A percentile compares a stretch with the other conserved stretches of the same genome.
Conservation (phyloP, 2,329 filamentous ascomycete species). For the Harringtonia lauricola region DNA sequence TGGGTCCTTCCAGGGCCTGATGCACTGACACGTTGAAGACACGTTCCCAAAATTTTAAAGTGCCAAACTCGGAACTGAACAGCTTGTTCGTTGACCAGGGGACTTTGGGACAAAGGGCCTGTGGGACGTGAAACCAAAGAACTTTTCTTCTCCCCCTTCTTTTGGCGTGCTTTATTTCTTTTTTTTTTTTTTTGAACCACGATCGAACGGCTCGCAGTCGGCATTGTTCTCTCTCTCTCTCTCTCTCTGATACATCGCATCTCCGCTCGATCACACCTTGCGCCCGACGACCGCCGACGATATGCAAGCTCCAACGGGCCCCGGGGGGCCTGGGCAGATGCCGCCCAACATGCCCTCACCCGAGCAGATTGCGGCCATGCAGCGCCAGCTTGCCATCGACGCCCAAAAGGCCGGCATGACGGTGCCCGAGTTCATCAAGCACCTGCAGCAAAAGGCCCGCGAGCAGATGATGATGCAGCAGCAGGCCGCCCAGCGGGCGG, state of each 20-base stretch:
- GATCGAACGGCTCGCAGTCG: too few species aligned
- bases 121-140: constrained; percentile 5
- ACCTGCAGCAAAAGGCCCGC: constrained; percentile 46
- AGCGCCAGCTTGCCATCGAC: constrained; percentile 70
- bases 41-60: constrained; percentile 2
- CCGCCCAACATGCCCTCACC: constrained; percentile 48
- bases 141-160: too few species aligned
- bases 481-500: constrained; percentile 32
- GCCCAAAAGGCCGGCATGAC: constrained; percentile 77
- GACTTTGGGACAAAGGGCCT: neutral
- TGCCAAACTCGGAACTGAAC: constrained; percentile 1
- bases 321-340: constrained; percentile 5
- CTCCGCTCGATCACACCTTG: too few species aligned
- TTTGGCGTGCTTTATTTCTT: neutral
- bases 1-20: neutral
- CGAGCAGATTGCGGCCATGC: constrained; percentile 77
- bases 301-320: constrained; percentile 13
- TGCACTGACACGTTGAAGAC: constrained; percentile 5
- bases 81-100: constrained; percentile 6
- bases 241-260: too few species aligned
- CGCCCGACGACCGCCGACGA: too few species aligned
- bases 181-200: neutral
- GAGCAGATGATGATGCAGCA: constrained; percentile 35
- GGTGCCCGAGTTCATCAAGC: constrained; percentile 72
- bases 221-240: too few species aligned